A percentile compares a stretch with the other conserved stretches of the same genome.
Evolutionary conservation across 2,329 filamentous ascomycete species (phyloP).

Genomic region (Aaosphaeria arxii): DNA sequence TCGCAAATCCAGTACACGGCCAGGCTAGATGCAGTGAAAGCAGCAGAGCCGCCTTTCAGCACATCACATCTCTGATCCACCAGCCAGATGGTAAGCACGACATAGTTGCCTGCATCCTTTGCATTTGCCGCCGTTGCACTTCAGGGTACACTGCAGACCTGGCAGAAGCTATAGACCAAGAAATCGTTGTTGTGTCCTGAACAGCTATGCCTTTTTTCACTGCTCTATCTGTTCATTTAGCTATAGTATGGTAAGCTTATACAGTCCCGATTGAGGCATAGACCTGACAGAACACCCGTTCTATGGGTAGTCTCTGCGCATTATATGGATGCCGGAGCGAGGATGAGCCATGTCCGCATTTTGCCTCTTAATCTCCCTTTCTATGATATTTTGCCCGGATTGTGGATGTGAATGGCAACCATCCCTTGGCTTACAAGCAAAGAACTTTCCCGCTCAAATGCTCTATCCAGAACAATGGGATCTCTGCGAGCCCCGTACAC

Average conservation of each 20-base stretch:
- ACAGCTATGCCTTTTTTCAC: not conserved
- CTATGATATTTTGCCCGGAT: slow-evolving; percentile 13
- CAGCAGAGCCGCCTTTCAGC: slow-evolving; percentile 25
- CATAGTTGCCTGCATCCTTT: slow-evolving; percentile 31
- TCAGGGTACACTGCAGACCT: slow-evolving; percentile 28
- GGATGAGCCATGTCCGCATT: slow-evolving; percentile 21
- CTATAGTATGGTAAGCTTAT: no score
- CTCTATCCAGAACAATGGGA: no score
- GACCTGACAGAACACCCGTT: slow-evolving; percentile 23
- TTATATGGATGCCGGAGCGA: slow-evolving; percentile 14
- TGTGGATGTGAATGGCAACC: not conserved
- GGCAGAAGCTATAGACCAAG: slow-evolving; percentile 19
- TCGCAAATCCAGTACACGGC: no score
- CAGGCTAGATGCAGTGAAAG: slow-evolving; percentile 1
- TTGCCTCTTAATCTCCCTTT: slow-evolving; percentile 12
- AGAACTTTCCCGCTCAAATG: no score
- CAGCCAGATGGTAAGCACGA: slow-evolving; percentile 32
- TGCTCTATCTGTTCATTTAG: no score
- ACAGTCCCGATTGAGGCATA: no score
- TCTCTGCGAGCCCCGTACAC: no score
- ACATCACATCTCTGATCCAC: slow-evolving; percentile 24
- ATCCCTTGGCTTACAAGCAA: no score
- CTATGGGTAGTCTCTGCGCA: slow-evolving; percentile 20
- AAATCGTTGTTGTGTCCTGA: slow-evolving; percentile 12
- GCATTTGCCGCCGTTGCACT: slow-evolving; percentile 22